A percentile compares a stretch with the other conserved stretches of the same genome.
Conservation (phyloP, 2,329 filamentous ascomycete genomes). For the Aspergillus fijiensis region DNA sequence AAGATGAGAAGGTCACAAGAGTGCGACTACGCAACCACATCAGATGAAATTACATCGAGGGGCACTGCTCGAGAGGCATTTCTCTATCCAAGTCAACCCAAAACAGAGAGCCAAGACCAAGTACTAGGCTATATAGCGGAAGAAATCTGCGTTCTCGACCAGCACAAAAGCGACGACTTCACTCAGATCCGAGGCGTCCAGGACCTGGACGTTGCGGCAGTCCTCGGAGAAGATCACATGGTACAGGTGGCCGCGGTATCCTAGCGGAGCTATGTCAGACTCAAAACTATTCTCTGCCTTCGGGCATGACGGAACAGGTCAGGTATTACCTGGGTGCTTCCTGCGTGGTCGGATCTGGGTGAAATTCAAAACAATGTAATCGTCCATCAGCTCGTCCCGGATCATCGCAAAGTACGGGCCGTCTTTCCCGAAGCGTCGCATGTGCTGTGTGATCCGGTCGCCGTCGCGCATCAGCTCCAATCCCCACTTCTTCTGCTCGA, state of each 20-base stretch:
- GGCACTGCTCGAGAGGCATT: too few species aligned
- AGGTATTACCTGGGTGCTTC: constrained; percentile 8
- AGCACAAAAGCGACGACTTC: too few species aligned
- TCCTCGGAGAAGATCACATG: constrained; percentile 14
- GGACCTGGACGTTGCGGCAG: constrained; percentile 5
- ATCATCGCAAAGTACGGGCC: constrained; percentile 14
- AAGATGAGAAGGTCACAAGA: too few species aligned
- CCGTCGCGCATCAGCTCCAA: constrained; percentile 15
- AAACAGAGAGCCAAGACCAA: too few species aligned
- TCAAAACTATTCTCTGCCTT: neutral
- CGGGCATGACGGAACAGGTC: neutral
- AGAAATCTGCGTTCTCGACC: too few species aligned
- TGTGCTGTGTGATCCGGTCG: constrained; percentile 11
- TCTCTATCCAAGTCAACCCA: too few species aligned
- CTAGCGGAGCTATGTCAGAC: constrained; percentile 11
- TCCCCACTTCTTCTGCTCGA: constrained; percentile 16
- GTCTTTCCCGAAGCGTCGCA: constrained; percentile 10
- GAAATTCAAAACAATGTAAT: constrained; percentile 16
- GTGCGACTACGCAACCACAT: too few species aligned
- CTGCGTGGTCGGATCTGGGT: constrained; percentile 5
- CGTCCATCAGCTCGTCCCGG: constrained; percentile 6
- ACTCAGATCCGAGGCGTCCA: constrained; percentile 13
- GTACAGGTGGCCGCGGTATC: constrained; percentile 6
- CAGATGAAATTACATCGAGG: too few species aligned
- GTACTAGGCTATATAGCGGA: too few species aligned